Conservation (phyloP, 1,284 basidiomycete species). For the Schizophyllum commune region DNA sequence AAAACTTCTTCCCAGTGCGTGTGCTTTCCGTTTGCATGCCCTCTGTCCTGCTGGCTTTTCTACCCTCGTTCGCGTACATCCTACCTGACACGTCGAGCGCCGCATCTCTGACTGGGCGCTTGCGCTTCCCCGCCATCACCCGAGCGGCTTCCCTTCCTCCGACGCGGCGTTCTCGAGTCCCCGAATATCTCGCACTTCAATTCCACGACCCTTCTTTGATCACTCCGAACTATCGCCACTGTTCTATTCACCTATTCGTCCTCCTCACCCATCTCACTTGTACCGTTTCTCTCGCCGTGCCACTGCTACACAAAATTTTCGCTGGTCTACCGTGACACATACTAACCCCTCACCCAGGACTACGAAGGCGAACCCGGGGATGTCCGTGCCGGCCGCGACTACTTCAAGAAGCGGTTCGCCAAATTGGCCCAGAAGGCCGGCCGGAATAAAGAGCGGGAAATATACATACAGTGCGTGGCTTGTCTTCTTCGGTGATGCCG, state of each 20-base stretch:
- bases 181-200: too few relatives aligned
- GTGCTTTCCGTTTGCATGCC: neutral
- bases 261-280: too few relatives aligned
- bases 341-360: slow-evolving; percentile 38
- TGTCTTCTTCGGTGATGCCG: neutral
- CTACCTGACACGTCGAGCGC: neutral
- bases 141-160: neutral
- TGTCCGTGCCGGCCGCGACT: slow-evolving; percentile 72
- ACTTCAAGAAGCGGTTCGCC: slow-evolving; percentile 85
- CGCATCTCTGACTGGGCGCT: neutral
- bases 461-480: slow-evolving; percentile 79
- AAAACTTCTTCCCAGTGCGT: slow-evolving; percentile 77
- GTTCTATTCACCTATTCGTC: too few relatives aligned
- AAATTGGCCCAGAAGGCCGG: slow-evolving; percentile 76
- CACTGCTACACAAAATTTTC: too few relatives aligned
- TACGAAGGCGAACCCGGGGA: slow-evolving; percentile 69
- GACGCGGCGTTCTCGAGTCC: too few relatives aligned
- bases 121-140: neutral
- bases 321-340: neutral
- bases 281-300: too few relatives aligned
- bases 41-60: neutral
- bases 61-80: too few relatives aligned
- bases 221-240: too few relatives aligned
- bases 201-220: too few relatives aligned
- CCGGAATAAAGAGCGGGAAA: slow-evolving; percentile 78